Percentiles rank a stretch among this genome's conserved stretches.
Evolutionary conservation across 306 rosid species (phyloP).

Genomic region (Arachis stenosperma): DNA sequence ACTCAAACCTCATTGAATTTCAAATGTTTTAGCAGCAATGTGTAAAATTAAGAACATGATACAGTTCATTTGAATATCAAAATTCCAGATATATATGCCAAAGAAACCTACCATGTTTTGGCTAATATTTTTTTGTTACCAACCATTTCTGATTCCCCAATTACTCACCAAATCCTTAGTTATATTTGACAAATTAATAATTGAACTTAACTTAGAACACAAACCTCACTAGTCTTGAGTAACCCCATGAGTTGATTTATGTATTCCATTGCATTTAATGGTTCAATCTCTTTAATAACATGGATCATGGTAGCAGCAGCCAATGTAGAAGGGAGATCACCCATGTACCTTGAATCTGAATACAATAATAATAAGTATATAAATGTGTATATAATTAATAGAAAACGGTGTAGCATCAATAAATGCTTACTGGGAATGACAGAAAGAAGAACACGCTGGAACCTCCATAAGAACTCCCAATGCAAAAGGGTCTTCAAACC

Average conservation of each 20-base stretch:
- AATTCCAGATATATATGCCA: conserved; percentile 34
- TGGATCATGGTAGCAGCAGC: conserved; percentile 75
- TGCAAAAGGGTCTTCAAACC: conserved; percentile 57
- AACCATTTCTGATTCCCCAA: not conserved
- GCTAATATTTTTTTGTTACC: no score
- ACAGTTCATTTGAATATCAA: conserved; percentile 40
- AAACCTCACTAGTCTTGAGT: conserved; percentile 63
- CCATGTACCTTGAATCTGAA: conserved; percentile 44
- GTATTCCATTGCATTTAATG: conserved; percentile 51
- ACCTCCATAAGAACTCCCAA: conserved; percentile 63
- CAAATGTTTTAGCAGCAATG: no score
- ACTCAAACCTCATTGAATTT: no score
- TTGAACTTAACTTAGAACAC: conserved; percentile 18
- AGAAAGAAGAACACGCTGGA: conserved; percentile 65
- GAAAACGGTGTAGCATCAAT: not conserved
- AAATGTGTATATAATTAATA: not conserved
- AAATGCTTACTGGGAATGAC: conserved; percentile 60
- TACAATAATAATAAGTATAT: not conserved
- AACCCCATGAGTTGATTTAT: conserved; percentile 57
- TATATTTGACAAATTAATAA: not conserved
- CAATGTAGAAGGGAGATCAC: conserved; percentile 64
- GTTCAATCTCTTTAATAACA: conserved; percentile 37
- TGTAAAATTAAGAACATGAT: no score
- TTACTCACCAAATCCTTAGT: conserved; percentile 2
- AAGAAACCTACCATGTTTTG: conserved; percentile 43